Conservation (phyloP, 257 asterid species). For the Solanum sejunctum region DNA sequence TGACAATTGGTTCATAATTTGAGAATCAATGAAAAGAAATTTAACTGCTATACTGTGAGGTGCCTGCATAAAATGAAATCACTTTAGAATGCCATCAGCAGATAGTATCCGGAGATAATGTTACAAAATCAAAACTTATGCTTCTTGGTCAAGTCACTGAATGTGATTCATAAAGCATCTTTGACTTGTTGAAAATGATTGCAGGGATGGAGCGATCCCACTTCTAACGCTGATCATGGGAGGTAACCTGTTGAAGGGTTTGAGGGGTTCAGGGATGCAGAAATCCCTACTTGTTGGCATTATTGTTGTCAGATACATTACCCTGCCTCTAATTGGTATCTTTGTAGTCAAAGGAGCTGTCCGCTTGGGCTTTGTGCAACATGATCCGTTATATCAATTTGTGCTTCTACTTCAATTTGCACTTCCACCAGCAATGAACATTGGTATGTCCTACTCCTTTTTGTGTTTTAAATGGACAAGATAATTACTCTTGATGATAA, state of each 20-base stretch:
- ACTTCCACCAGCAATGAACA: conserved; percentile 89
- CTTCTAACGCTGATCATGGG: conserved; percentile 73
- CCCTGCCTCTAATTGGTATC: conserved; percentile 57
- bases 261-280: conserved; percentile 43
- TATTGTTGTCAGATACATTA: conserved; percentile 48
- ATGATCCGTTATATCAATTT: conserved; percentile 54
- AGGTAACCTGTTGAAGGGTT: conserved; percentile 70
- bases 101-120: neutral
- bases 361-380: conserved; percentile 38
- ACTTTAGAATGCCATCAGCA: neutral
- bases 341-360: conserved; percentile 50
- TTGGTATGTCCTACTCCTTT: conserved; percentile 25
- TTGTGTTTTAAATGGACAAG: neutral
- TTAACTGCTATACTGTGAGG: neutral
- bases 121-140: neutral
- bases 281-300: conserved; percentile 47
- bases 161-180: neutral
- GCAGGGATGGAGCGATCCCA: conserved; percentile 93
- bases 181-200: neutral
- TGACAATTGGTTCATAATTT: neutral
- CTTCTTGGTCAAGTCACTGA: neutral
- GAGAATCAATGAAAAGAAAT: neutral
- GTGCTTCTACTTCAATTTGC: conserved; percentile 77
- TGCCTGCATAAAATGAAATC: neutral
- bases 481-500: neutral